Base-by-base conservation (phyloP, 495 filamentous ascomycete species). In the Saxophila tyrrhenica region DNA sequence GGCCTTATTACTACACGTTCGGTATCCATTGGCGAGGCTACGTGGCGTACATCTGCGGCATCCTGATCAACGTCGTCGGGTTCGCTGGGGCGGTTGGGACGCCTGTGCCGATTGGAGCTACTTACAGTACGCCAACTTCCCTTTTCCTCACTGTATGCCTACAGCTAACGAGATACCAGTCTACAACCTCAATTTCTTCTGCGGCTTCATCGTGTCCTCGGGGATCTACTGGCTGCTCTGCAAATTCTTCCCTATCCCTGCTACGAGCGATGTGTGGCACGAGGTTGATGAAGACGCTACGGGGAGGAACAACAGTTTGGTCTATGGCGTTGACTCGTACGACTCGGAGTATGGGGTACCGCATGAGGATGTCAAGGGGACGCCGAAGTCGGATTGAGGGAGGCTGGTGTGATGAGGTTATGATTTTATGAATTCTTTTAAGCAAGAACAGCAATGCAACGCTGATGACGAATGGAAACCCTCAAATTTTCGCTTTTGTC, bases 1-100 rank as follows among this genome's bases (percentile, higher is more conserved):
- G 78, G 1, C 80, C 84, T 0, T 95, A 95, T 69, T 90, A 73
- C 65, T 92, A 72, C 70, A 77, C 69, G 16, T 78, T 67, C 47
- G 90, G 90, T 19, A 72, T 94, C 67, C 80, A 89, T 64, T 90
- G 83, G 83, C 82, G 86, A 16, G 90, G 79, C 9, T 95, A 94
- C 63, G 75, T 73, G 3, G 86, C 90, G 0, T 95, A 95, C 66
- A 77, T 96, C 50, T 72, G 78, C 8, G 90, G 90, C 1, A 92
- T 96, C 61, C 65, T 95, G 1, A 82, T 94, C 79, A 96, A 95
- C 65, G 85, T 96, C 42, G 87, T 95, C 21, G 90, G 90, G 0
- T 95, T 96, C 57, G 89, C 79, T 1, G 89, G 88, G 0, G 88
- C 85, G 0, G 81, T 95, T 21, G 87, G 87, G 1, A 68, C 70